These are phyloP conservation scores for Angophora floribunda DNA, from an alignment of 345 rosid genomes.

Conservation along the genomic window DNA sequence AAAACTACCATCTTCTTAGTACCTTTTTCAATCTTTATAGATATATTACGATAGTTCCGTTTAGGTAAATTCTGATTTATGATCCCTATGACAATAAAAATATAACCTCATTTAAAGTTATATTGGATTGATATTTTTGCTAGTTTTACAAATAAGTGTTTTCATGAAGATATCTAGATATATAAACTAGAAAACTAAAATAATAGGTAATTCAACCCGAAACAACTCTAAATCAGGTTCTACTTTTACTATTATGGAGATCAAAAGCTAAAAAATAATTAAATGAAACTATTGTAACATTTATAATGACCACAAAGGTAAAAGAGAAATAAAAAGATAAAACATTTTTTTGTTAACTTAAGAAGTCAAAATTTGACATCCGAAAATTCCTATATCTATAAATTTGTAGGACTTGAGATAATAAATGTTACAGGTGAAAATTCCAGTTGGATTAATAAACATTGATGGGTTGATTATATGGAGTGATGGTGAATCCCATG, in stretches of 20 bases:
- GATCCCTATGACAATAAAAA: neutral
- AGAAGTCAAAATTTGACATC: neutral
- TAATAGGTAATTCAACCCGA: neutral
- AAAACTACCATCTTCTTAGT: neutral
- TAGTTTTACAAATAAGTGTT: neutral
- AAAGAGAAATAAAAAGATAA: neutral
- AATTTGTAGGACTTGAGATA: neutral
- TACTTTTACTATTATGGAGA: neutral
- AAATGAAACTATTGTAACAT: neutral
- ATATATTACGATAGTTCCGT: neutral
- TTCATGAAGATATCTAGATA: neutral
- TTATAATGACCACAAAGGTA: neutral
- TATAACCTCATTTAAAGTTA: neutral
- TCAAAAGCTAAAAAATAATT: neutral
- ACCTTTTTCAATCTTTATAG: neutral
- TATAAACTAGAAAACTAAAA: neutral
- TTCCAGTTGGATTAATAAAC: neutral
- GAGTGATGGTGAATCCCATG: neutral
- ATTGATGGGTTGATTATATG: neutral
- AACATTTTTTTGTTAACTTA: neutral
- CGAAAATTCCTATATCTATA: too few relatives aligned
- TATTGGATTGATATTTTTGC: neutral
- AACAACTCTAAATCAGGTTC: neutral
- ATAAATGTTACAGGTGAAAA: neutral
- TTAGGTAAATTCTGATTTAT: neutral